Base-by-base conservation (phyloP, 129 eudicot species). In the Mikania micrantha region DNA sequence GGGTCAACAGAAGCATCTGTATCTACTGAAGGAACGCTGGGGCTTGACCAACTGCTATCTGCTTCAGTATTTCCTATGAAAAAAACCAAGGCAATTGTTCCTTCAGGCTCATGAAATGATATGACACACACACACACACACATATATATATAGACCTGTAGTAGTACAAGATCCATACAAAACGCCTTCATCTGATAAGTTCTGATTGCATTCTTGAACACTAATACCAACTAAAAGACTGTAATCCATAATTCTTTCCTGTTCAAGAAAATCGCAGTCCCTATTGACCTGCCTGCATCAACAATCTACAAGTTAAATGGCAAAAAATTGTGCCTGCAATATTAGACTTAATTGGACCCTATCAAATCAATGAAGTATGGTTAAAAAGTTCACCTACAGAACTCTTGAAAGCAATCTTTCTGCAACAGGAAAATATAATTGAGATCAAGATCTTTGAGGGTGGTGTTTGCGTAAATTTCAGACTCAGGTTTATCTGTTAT, bases 381-480 rank as follows among this genome's bases (percentile, higher is more conserved):
- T 65, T 13, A 45, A 71, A 16, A 66, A 11, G 48, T 36, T 77
- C 75, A 91, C 98, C 98, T 86, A 83, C 86, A 82, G 63, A 92
- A 87, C 60, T 92, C 95, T 77, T 86, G 95, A 82, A 88, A 92
- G 91, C 88, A 78, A 74, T 79, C 71, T 61, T 86, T 86, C 48
- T 82, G 96, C 66, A 92, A 71, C 35, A 91, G 74, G 64, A 92
- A 92, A 35, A 92, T 78, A 64, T 73, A 88, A 77, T 88, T 88
- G 57, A 92, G 90, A 75, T 92, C 98, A 45, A 92, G 91, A 47
- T 92, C 98, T 79, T 92, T 92, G 39, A 92, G 95, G 63, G 94
- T 88, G 21, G 95, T 86, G 21, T 84, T 86, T 70, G 98, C 84
- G 50, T 88, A 87, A 4, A 92, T 84, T 75, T 88, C 84, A 24